Conservation (phyloP, 2,329 filamentous ascomycete genomes). For the Xylaria arbuscula region DNA sequence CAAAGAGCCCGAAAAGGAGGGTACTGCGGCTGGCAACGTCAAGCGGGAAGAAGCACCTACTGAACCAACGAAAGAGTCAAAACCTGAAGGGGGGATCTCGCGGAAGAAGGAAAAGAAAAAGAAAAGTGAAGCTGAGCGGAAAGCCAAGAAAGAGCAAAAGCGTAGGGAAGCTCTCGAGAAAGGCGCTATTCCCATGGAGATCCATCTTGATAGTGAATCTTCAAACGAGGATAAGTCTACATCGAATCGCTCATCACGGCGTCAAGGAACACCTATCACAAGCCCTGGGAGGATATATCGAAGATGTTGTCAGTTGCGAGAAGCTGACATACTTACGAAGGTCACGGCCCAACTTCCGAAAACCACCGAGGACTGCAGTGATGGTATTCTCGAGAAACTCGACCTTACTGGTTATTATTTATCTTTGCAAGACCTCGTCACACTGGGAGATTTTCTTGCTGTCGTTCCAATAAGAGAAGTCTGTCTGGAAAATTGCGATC, state of each 20-base stretch:
- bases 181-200: constrained; percentile 85
- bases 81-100: constrained; percentile 58
- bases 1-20: constrained; percentile 56
- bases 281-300: constrained; percentile 94
- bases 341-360: constrained; percentile 88
- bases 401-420: constrained; percentile 88
- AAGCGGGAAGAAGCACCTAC: constrained; percentile 46
- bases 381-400: constrained; percentile 83
- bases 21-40: constrained; percentile 41
- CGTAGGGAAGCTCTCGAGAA: constrained; percentile 87
- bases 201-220: constrained; percentile 76
- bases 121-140: constrained; percentile 90
- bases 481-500: constrained; percentile 84
- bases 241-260: constrained; percentile 55
- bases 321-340: constrained; percentile 90
- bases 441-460: constrained; percentile 91
- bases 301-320: constrained; percentile 91
- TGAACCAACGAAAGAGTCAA: constrained; percentile 49
- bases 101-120: constrained; percentile 97
- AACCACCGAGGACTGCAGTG: constrained; percentile 71
- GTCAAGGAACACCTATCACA: constrained; percentile 80
- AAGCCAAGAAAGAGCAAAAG: constrained; percentile 91
- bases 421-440: constrained; percentile 84
- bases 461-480: constrained; percentile 91
- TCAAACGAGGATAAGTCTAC: constrained; percentile 53